These are phyloP conservation scores for Radiomyces spectabilis DNA, from an alignment of 192 early-diverging fungal genomes.

Conservation along the genomic window DNA sequence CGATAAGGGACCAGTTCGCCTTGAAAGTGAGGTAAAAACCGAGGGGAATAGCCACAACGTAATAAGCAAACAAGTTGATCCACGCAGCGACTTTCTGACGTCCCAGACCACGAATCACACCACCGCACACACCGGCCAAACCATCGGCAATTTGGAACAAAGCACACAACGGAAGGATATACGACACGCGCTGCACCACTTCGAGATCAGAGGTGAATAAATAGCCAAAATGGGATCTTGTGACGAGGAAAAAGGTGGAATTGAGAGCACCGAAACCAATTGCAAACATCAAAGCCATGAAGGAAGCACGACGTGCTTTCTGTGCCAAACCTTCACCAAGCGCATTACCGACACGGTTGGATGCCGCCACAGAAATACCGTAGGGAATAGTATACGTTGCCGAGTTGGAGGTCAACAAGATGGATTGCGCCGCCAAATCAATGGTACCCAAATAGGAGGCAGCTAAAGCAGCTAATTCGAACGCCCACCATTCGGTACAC, in stretches of 20 bases:
- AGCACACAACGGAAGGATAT: slow-evolving; percentile 69
- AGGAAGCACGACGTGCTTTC: slow-evolving; percentile 44
- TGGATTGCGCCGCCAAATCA: slow-evolving; percentile 76
- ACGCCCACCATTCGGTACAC: slow-evolving; percentile 72
- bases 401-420: slow-evolving; percentile 67
- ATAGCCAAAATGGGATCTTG: slow-evolving; percentile 49
- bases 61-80: slow-evolving; percentile 48
- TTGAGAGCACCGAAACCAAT: slow-evolving; percentile 46
- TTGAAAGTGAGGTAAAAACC: slow-evolving; percentile 46
- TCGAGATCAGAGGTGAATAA: slow-evolving; percentile 60
- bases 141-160: slow-evolving; percentile 56
- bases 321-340: slow-evolving; percentile 47
- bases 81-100: slow-evolving; percentile 44
- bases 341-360: slow-evolving; percentile 76
- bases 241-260: slow-evolving; percentile 38
- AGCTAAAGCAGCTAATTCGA: slow-evolving; percentile 65
- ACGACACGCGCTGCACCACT: slow-evolving; percentile 61
- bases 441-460: slow-evolving; percentile 68
- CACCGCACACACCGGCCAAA: slow-evolving; percentile 36
- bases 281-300: slow-evolving; percentile 40
- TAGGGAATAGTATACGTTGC: slow-evolving; percentile 70
- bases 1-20: slow-evolving; percentile 30
- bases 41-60: slow-evolving; percentile 46
- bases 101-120: slow-evolving; percentile 46
- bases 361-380: slow-evolving; percentile 72